These are phyloP conservation scores for Oxytropis ochrocephala DNA, from an alignment of 306 rosid genomes.

Conservation along the genomic window DNA sequence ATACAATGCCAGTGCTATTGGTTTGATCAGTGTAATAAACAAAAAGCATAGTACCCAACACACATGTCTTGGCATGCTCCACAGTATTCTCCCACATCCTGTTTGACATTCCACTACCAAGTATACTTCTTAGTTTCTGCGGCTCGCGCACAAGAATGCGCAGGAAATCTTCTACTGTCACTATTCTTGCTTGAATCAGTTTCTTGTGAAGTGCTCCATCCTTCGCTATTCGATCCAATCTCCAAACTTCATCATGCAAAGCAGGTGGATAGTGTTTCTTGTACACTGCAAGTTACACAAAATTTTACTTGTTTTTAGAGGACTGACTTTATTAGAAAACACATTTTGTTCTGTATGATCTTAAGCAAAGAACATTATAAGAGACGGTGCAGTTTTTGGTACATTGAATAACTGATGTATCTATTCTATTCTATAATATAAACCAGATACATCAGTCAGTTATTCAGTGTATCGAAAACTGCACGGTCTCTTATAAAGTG, in stretches of 20 bases:
- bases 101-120: slow-evolving; percentile 90
- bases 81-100: slow-evolving; percentile 92
- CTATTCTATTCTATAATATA: too few relatives aligned
- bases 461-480: too few relatives aligned
- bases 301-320: background rate
- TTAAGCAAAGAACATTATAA: background rate
- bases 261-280: slow-evolving; percentile 90
- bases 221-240: slow-evolving; percentile 80
- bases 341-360: background rate
- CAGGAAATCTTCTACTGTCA: slow-evolving; percentile 72
- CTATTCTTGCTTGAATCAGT: slow-evolving; percentile 45
- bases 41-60: slow-evolving; percentile 68
- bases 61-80: slow-evolving; percentile 92
- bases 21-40: slow-evolving; percentile 60
- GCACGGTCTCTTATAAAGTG: too few relatives aligned
- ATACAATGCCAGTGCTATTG: slow-evolving; percentile 52
- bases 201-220: slow-evolving; percentile 89
- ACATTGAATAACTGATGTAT: too few relatives aligned
- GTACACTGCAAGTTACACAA: slow-evolving; percentile 51
- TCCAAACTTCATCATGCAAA: slow-evolving; percentile 84
- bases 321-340: background rate
- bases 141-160: slow-evolving; percentile 66
- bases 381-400: too few relatives aligned
- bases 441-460: too few relatives aligned
- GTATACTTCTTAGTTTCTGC: slow-evolving; percentile 70